Conservation (phyloP, 495 filamentous ascomycete species). For the Neurospora pannonica region DNA sequence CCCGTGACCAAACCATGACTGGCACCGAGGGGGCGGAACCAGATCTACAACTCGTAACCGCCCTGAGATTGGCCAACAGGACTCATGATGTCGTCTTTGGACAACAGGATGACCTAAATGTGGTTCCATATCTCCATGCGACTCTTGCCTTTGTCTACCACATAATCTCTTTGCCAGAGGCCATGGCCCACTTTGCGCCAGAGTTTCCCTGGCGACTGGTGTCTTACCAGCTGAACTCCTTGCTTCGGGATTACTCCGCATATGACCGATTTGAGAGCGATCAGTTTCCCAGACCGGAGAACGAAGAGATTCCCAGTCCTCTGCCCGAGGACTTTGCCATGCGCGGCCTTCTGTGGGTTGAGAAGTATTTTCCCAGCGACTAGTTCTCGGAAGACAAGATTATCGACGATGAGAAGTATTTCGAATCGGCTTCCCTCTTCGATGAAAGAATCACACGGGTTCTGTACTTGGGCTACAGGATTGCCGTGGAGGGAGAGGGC, state of each 20-base stretch:
- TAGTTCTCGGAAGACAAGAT: constrained; percentile 63
- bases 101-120: constrained; percentile 51
- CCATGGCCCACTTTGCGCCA: constrained; percentile 32
- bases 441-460: constrained; percentile 59
- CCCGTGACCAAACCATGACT: constrained; percentile 11
- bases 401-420: constrained; percentile 67
- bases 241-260: constrained; percentile 36
- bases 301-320: constrained; percentile 43
- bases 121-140: constrained; percentile 59
- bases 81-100: constrained; percentile 46
- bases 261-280: constrained; percentile 40
- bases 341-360: constrained; percentile 64
- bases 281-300: constrained; percentile 43
- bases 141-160: constrained; percentile 61
- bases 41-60: constrained; percentile 14
- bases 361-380: constrained; percentile 53
- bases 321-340: constrained; percentile 79
- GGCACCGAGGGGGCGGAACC: constrained; percentile 8
- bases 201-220: constrained; percentile 59
- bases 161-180: constrained; percentile 40
- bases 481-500: constrained; percentile 32
- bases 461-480: constrained; percentile 55
- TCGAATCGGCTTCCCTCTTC: constrained; percentile 57
- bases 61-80: constrained; percentile 17
- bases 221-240: constrained; percentile 55